Evolutionary conservation across 495 filamentous ascomycete genomes (phyloP).

Genomic region (Melanomma pulvis-pyrius): DNA sequence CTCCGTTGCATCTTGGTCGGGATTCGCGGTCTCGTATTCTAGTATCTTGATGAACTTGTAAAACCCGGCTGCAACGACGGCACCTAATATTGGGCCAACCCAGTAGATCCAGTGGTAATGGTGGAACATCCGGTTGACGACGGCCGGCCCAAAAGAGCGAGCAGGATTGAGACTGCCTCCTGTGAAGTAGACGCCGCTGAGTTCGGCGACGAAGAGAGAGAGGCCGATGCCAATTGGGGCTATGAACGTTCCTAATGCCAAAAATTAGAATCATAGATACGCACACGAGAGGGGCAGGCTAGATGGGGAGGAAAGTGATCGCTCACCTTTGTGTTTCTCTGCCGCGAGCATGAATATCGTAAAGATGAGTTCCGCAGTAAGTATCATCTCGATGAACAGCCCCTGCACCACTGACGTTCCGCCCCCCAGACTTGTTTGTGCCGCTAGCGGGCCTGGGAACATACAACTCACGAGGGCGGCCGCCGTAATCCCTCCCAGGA

Average conservation of each 20-base stretch:
- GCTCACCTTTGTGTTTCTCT: constrained; percentile 70
- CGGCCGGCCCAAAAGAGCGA: constrained; percentile 69
- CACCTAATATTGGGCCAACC: constrained; percentile 44
- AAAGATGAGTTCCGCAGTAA: constrained; percentile 76
- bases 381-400: constrained; percentile 78
- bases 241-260: constrained; percentile 59
- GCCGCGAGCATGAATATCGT: constrained; percentile 81
- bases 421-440: constrained; percentile 61
- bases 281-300: no score
- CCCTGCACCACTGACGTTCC: constrained; percentile 65
- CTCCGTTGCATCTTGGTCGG: constrained; percentile 39
- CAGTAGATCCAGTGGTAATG: constrained; percentile 73
- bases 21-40: constrained; percentile 77
- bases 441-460: constrained; percentile 64
- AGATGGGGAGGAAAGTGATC: no score
- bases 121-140: constrained; percentile 66
- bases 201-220: constrained; percentile 68
- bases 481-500: constrained; percentile 61
- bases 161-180: constrained; percentile 76
- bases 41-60: constrained; percentile 56
- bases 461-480: constrained; percentile 64
- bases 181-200: constrained; percentile 71
- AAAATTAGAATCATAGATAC: no score
- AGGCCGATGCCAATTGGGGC: constrained; percentile 79
- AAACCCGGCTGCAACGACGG: constrained; percentile 46